Percentiles rank a stretch among this genome's conserved stretches.
Evolutionary conservation across 257 asterid species (phyloP).

Genomic region (Rhazya stricta): DNA sequence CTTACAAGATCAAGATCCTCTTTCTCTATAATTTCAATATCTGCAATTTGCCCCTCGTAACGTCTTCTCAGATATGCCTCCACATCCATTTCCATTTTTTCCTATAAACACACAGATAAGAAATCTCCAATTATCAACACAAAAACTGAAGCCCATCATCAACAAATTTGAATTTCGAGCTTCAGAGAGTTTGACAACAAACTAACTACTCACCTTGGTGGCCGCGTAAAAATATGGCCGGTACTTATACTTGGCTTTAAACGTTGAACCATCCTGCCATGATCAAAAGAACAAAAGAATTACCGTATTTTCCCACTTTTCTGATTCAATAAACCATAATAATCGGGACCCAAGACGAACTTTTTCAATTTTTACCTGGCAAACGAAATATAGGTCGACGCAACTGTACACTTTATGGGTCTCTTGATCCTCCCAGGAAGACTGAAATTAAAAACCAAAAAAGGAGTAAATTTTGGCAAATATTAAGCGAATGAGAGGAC

Average conservation of each 20-base stretch:
- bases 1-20: constrained; percentile 94
- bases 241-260: constrained; percentile 81
- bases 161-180: not conserved
- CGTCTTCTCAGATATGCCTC: constrained; percentile 93
- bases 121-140: constrained; percentile 15
- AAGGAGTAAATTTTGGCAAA: constrained; percentile 3
- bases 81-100: constrained; percentile 90
- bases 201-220: constrained; percentile 59
- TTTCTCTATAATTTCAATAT: constrained; percentile 70
- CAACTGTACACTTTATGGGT: constrained; percentile 82
- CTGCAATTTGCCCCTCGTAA: constrained; percentile 87
- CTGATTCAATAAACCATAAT: not conserved
- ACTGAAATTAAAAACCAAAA: constrained; percentile 34
- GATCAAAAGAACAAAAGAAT: constrained; percentile 3
- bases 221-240: constrained; percentile 95
- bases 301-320: not conserved
- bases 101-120: constrained; percentile 33
- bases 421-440: constrained; percentile 93
- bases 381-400: constrained; percentile 86
- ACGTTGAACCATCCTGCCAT: constrained; percentile 88
- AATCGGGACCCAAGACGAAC: not conserved
- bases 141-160: not conserved
- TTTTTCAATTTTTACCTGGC: constrained; percentile 53
- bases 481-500: not conserved
- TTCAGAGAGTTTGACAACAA: not conserved